Base-by-base conservation (phyloP, 257 asterid genomes). In the Gentiana macrophylla region DNA sequence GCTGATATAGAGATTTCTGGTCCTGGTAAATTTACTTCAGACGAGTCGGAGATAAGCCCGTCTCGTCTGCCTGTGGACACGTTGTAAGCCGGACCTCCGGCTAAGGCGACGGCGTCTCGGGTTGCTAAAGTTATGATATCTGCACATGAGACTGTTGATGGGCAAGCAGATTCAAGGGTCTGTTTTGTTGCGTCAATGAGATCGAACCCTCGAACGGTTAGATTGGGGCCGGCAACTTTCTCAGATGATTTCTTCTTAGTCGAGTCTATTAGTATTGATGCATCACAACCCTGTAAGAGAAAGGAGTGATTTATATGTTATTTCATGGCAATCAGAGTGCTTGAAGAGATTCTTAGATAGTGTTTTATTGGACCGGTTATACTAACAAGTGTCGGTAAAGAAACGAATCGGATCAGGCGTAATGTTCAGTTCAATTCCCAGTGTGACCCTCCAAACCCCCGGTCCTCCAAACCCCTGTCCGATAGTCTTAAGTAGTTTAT, bases 81-180 rank as follows among this genome's bases (percentile, higher is more conserved):
- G 12, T 1, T 7, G 50, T 64, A 64, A 15, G n/a, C 4, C 3
- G 53, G 53, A 11, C 69, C 69, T 32, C 69, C 53, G 34, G 57
- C 69, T 59, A 50, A 7, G 43, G 33, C 43, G 57, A 73, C 53
- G 34, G 72, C 69, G 47, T 68, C 78, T 56, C 74, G 52, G 8
- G 78, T 59, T 32, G 70, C 69, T 57, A 73, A 32, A 0, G 65
- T 11, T 33, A 73, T 53, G 37, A 68, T 73, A 62, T 73, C 78
- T 15, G 78, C 68, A 61, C 78, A 73, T 0, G 78, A 73, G 1
- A 73, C 74, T 10, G 68, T 57, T 60, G 62, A 68, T 7, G 74
- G 74, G 59, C 78, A 73, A 43, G 12, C 45, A 11, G 15, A 52
- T 53, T 68, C 78, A 47, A 64, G 35, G 15, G 59, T 45, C 3